Percentiles rank a stretch among this genome's conserved stretches.
Evolutionary conservation across 108 stramenopile genomes (phyloP).

Genomic region (Epithemia pelagica): DNA sequence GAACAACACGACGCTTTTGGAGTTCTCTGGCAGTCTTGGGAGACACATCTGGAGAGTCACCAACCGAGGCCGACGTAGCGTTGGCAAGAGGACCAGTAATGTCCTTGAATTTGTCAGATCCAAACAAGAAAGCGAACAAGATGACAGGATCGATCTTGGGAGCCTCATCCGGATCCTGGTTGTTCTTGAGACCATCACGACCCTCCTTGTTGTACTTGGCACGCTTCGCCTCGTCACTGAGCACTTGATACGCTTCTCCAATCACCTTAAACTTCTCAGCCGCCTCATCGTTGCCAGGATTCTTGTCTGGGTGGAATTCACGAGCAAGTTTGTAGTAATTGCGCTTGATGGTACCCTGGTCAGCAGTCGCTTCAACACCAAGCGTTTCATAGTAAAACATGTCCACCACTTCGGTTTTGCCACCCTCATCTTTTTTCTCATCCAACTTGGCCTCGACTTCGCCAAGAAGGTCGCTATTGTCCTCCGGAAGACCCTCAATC

Average conservation of each 20-base stretch:
- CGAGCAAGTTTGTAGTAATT: slow-evolving; percentile 45
- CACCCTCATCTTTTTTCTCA: slow-evolving; percentile 2
- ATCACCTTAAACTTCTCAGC: slow-evolving; percentile 39
- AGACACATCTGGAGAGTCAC: slow-evolving; percentile 28
- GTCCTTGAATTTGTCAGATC: slow-evolving; percentile 68
- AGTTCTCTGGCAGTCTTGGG: slow-evolving; percentile 37
- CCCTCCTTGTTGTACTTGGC: slow-evolving; percentile 35
- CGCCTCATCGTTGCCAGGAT: slow-evolving; percentile 10
- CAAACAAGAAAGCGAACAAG: slow-evolving; percentile 75
- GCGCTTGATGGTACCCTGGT: slow-evolving; percentile 37
- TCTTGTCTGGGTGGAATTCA: slow-evolving; percentile 46
- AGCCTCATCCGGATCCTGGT: slow-evolving; percentile 11
- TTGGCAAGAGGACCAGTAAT: slow-evolving; percentile 58
- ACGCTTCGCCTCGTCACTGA: slow-evolving; percentile 39
- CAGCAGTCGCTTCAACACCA: slow-evolving; percentile 52
- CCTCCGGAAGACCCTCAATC: slow-evolving; percentile 7
- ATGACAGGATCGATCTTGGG: slow-evolving; percentile 49
- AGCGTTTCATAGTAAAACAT: slow-evolving; percentile 39
- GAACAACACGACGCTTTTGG: slow-evolving; percentile 59
- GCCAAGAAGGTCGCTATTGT: slow-evolving; percentile 12
- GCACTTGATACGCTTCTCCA: slow-evolving; percentile 44
- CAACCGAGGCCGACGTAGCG: slow-evolving; percentile 59
- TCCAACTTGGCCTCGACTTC: slow-evolving; percentile 6
- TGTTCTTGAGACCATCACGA: slow-evolving; percentile 40
- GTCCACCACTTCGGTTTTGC: slow-evolving; percentile 3